Evolutionary conservation across 2,329 filamentous ascomycete species (phyloP), one percentile per base, ranked within the genome.

Genomic region (Nemania diffusa): DNA sequence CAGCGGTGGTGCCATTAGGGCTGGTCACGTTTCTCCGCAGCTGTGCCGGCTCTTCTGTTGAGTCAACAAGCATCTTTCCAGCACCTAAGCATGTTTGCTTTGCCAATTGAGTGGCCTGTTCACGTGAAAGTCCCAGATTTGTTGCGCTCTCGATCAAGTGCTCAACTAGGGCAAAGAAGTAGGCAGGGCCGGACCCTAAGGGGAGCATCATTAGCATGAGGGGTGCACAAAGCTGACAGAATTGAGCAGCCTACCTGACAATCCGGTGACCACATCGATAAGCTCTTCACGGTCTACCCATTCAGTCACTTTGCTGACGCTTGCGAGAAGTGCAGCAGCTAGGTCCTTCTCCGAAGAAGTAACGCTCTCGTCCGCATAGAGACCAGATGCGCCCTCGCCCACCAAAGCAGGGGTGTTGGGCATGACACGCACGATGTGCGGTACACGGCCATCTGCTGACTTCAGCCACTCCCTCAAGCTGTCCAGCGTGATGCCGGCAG

Each of bases 91-190:
- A 85, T 0, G 84, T 85, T 77, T 85, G 84, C 69, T 80, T 83
- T 9, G 84, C 84, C 20, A 84, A 76, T 0, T 83, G 80, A 11
- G 80, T 81, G n/a, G 84, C 84, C 73, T 85, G 84, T 63, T 85
- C 83, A 20, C 77, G 74, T 0, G 82, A 78, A 27, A 85, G 79
- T 1, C 84, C 84, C 1, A 84, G 76, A n/a, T 76, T 74, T 8
- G 77, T 78, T 13, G 79, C 84, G 66, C 80, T 81, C 59, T 81
- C 73, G 60, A 84, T 81, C 52, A 85, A 76, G 73, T 85, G 83
- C 72, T 85, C 84, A 6, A 85, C 84, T 75, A 85, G 79, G 70
- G 83, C 83, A 72, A 85, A 85, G 77, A 85, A 85, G 76, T 85
- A 85, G 0, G 84, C 84, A 0, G 84, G 84, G 1, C 84, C 84